A percentile compares a stretch with the other conserved stretches of the same genome.
Conservation (phyloP, 1,284 basidiomycete genomes). For the Athelia psychrophila region DNA sequence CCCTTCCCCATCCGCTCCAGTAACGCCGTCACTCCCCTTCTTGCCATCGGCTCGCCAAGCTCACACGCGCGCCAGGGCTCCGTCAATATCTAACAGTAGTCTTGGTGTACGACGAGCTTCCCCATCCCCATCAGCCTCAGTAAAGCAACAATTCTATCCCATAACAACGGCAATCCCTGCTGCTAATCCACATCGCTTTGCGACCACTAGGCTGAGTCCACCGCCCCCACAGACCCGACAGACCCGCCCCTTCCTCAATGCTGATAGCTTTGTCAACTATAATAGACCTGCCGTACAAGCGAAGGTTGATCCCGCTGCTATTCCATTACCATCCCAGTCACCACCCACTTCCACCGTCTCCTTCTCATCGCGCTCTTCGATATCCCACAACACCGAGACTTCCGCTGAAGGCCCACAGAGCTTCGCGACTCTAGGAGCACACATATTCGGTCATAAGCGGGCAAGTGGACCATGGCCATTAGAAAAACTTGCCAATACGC, state of each 20-base stretch:
- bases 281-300: constrained; percentile 15
- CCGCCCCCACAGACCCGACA: constrained; percentile 27
- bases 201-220: constrained; percentile 31
- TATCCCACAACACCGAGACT: constrained; percentile 39
- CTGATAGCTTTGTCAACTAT: constrained; percentile 27
- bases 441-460: not conserved
- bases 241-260: constrained; percentile 36
- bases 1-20: constrained; percentile 13
- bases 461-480: constrained; percentile 15
- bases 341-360: constrained; percentile 69
- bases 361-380: constrained; percentile 65
- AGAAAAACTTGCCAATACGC: constrained; percentile 28
- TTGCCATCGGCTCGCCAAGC: constrained; percentile 15
- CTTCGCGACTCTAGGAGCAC: not conserved
- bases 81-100: constrained; percentile 12
- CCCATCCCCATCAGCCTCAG: constrained; percentile 27
- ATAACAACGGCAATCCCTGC: constrained; percentile 52
- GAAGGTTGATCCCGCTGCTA: constrained; percentile 51
- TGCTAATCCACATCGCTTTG: constrained; percentile 56
- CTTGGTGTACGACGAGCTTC: constrained; percentile 4
- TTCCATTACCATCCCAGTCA: constrained; percentile 62
- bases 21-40: constrained; percentile 15
- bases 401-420: constrained; percentile 27
- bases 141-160: constrained; percentile 45
- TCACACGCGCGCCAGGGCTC: constrained; percentile 10